Base-by-base conservation (phyloP, 1,139 yeast species). In the Diutina ranongensis region DNA sequence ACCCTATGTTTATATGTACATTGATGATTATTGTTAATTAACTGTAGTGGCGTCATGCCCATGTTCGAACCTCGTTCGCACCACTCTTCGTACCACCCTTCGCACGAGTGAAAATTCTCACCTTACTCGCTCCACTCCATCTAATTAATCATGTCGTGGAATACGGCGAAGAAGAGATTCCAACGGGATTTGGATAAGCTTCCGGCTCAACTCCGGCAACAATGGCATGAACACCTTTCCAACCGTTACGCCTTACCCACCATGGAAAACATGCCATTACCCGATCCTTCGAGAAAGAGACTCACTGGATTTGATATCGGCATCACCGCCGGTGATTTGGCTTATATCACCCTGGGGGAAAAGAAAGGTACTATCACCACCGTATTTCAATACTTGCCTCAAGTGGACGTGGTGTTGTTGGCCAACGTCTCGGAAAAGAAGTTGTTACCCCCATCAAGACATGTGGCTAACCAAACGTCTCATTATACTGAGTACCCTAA, bases 321-420 rank as follows among this genome's bases (percentile, higher is more conserved):
- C 2, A 57, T 68, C 45, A 58, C 66, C 25, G 61, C 59, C 44
- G 74, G 74, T 5, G 76, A 71, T 56, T 55, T 65, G 48, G 74
- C 67, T 2, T 71, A 70, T 54, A 72, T 88, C 46, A 68, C 79
- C 27, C 70, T 71, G 46, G 97, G 96, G 18, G 71, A 72, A 45
- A 75, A 77, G 57, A 77, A 77, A 55, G 95, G 96, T 21, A 80
- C 76, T 21, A 72, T 88, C 16, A 78, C 89, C 21, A 77, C 78
- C 47, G 63, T 71, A 13, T 52, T 55, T 44, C 54, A 53, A 45
- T 59, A 59, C 49, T 55, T 62, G 32, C 58, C 65, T 5, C 64
- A 61, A 45, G 57, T 56, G 45, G 67, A 69, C 51, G 52, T 66
- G 12, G 63, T 65, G 20, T 58, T 63, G 45, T 56, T 70, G 52